Conservation (phyloP, 2,329 filamentous ascomycete species). For the Dothideomycetes sp. region DNA sequence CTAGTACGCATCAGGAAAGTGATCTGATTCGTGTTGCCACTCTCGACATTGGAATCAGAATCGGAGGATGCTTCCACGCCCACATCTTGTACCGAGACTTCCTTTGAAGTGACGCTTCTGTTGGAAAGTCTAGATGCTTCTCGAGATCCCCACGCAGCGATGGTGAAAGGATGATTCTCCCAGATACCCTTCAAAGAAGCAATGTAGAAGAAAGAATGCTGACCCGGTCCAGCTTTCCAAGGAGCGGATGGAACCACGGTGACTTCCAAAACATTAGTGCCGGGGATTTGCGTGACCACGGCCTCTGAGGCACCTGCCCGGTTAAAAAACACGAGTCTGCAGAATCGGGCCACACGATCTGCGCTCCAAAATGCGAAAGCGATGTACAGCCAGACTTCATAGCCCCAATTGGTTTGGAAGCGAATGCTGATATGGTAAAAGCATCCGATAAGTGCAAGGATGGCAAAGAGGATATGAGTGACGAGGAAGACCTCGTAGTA, state of each 20-base stretch:
- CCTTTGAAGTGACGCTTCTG: too few species aligned
- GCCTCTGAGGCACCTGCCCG: slow-evolving; percentile 32
- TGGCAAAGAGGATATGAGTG: slow-evolving; percentile 34
- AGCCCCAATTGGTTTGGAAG: slow-evolving; percentile 34
- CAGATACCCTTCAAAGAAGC: slow-evolving; percentile 35
- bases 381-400: slow-evolving; percentile 41
- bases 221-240: slow-evolving; percentile 26
- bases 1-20: slow-evolving; percentile 32
- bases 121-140: not conserved
- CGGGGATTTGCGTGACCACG: slow-evolving; percentile 27
- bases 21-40: slow-evolving; percentile 14
- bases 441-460: slow-evolving; percentile 34
- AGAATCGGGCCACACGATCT: slow-evolving; percentile 36
- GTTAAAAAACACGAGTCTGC: slow-evolving; percentile 24
- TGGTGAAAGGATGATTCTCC: slow-evolving; percentile 49
- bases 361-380: slow-evolving; percentile 37
- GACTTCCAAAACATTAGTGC: slow-evolving; percentile 26
- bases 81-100: not conserved
- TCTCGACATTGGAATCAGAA: slow-evolving; percentile 6
- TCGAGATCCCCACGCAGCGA: slow-evolving; percentile 26
- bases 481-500: slow-evolving; percentile 39
- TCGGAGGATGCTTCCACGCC: not conserved
- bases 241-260: slow-evolving; percentile 35
- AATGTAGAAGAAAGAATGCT: slow-evolving; percentile 42
- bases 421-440: slow-evolving; percentile 35